Evolutionary conservation across 2,329 filamentous ascomycete genomes (phyloP), one percentile per base, ranked within the genome.

Genomic region (Xylaria hypoxylon): DNA sequence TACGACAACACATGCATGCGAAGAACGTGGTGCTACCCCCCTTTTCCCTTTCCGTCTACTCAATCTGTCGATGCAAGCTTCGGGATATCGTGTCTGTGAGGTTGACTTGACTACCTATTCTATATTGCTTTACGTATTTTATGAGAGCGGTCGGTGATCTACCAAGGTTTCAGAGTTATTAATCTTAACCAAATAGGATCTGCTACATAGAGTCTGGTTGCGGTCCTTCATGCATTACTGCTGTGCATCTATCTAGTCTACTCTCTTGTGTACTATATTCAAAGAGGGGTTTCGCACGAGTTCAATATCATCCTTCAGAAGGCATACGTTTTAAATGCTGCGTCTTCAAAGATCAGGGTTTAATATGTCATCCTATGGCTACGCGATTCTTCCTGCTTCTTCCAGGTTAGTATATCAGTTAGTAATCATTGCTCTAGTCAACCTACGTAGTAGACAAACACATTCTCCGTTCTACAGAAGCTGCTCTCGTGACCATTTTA

Each of bases 1-100:
- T 38, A 51, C 47, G 55, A 68, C 65, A 65, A 65, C 65, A 42
- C 65, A 68, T 62, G 65, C 62, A 65, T 68, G 65, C 48, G 48
- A 57, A 17, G 33, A 52, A 60, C 44, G 22, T 59, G 52, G 10
- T 64, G 57, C 57, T 57, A 59, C 58, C 56, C 55, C 45, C 15
- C 22, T 24, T 48, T 38, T 57, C 19, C 19, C 47, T n/a, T 10
- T 24, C 1, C 19, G 26, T n/a, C 24, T 17, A 13, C 2, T 6
- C 51, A 11, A 5, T 4, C 35, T 38, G 17, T 56, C 47, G 53
- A 66, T 59, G 44, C 53, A 28, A 45, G 31, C 33, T 13, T 63
- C 58, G 64, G 51, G 33, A 65, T 62, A 53, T 57, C 57, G n/a
- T 22, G 62, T 62, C 38, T 52, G 58, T 31, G 63, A 38, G 35